phyloP scores from a whole-genome alignment of 495 filamentous ascomycete genomes.

The Penicillium ochrochloron region DNA sequence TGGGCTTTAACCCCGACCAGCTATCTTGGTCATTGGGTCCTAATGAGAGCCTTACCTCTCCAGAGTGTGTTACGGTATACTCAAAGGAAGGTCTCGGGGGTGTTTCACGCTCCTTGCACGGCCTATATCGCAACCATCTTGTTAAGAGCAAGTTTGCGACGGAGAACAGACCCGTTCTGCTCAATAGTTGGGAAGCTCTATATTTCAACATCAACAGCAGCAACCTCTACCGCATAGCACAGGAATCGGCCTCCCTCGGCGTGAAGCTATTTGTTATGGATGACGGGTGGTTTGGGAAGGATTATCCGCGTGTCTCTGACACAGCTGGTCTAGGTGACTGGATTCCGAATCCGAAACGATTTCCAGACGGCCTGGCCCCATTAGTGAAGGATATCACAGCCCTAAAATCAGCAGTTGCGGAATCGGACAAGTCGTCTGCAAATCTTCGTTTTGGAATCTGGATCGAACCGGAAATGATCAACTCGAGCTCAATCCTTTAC shows the following conservation, averaged over 20 bases:
- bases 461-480: slow-evolving; percentile 3
- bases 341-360: not conserved
- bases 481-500: not conserved
- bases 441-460: not conserved
- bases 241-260: not conserved
- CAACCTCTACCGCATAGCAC: not conserved
- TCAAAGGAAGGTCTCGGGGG: not conserved
- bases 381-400: not conserved
- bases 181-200: slow-evolving; percentile 2
- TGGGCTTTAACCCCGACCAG: not conserved
- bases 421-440: not conserved
- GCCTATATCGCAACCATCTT: not conserved
- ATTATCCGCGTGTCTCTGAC: not conserved
- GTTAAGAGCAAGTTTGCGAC: not conserved
- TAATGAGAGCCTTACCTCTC: not conserved
- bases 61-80: slow-evolving; percentile 1
- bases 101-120: not conserved
- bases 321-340: not conserved
- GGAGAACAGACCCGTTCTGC: not conserved
- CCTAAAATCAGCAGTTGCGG: not conserved
- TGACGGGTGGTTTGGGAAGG: not conserved
- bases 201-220: slow-evolving; percentile 1
- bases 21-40: not conserved
- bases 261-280: not conserved
- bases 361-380: not conserved